Evolutionary conservation across 1,284 basidiomycete genomes (phyloP).

Genomic region (Macrocybe sp.): DNA sequence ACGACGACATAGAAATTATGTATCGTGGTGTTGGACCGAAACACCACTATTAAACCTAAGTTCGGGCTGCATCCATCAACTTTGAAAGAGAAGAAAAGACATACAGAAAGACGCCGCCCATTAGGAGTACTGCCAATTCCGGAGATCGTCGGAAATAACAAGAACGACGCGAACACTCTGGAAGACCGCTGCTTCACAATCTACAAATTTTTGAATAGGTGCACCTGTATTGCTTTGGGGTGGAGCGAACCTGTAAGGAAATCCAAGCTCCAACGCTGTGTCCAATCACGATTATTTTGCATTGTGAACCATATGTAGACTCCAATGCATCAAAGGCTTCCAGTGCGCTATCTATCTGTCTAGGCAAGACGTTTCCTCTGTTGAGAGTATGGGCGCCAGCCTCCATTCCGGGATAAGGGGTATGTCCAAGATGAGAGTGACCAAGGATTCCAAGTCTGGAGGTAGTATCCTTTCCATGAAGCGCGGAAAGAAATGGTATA

Average conservation of each 20-base stretch:
- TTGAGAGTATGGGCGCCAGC: slow-evolving; percentile 7
- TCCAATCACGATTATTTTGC: slow-evolving; percentile 43
- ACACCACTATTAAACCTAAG: slow-evolving; percentile 32
- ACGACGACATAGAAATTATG: slow-evolving; percentile 31
- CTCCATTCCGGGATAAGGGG: slow-evolving; percentile 28
- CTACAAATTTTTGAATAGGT: slow-evolving; percentile 22
- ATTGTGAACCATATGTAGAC: slow-evolving; percentile 26
- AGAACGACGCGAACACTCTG: slow-evolving; percentile 33
- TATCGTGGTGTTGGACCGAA: slow-evolving; percentile 41
- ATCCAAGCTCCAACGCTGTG: slow-evolving; percentile 65
- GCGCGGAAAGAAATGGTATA: slow-evolving; percentile 43
- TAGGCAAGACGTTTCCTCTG: slow-evolving; percentile 27
- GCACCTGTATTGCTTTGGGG: background rate
- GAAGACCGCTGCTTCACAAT: slow-evolving; percentile 42
- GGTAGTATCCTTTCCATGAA: slow-evolving; percentile 33
- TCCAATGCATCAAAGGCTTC: slow-evolving; percentile 43
- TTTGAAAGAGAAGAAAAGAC: slow-evolving; percentile 9
- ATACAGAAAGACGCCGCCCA: slow-evolving; percentile 41
- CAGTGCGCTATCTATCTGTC: slow-evolving; percentile 44
- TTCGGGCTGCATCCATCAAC: background rate
- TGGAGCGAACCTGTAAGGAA: slow-evolving; percentile 39
- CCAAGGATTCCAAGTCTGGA: slow-evolving; percentile 42
- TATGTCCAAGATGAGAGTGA: slow-evolving; percentile 50
- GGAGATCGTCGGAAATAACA: slow-evolving; percentile 57
- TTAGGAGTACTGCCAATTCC: slow-evolving; percentile 54